These are phyloP conservation scores for Suillus lakei DNA, from an alignment of 768 basidiomycete species.

Conservation along the genomic window DNA sequence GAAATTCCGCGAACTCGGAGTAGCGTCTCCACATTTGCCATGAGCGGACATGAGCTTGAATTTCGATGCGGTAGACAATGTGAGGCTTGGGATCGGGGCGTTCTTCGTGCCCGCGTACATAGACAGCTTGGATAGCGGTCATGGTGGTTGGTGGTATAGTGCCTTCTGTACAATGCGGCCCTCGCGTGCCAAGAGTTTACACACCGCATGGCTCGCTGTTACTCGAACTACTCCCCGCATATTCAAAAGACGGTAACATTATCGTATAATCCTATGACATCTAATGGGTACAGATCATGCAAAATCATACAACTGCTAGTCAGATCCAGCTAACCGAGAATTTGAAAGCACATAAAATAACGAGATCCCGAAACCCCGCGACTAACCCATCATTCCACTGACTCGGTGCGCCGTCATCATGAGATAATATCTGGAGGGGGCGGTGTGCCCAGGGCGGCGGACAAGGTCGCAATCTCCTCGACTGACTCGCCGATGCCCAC, in stretches of 20 bases:
- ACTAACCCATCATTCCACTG: neutral
- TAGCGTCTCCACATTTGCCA: conserved; percentile 96
- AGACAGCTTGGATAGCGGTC: conserved; percentile 80
- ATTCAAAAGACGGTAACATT: neutral
- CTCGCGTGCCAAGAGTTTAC: neutral
- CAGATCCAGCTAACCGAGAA: conserved; percentile 8
- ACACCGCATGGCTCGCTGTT: neutral
- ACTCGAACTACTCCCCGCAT: neutral
- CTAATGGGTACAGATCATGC: conserved; percentile 10
- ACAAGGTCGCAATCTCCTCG: conserved; percentile 28
- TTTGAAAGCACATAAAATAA: conserved; percentile 7
- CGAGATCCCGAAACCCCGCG: neutral
- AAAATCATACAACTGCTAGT: conserved; percentile 11
- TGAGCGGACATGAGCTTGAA: conserved; percentile 86
- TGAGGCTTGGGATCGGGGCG: conserved; percentile 76
- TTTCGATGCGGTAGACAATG: conserved; percentile 79
- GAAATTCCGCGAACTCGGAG: conserved; percentile 90
- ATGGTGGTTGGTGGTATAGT: conserved; percentile 35
- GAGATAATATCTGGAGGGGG: conserved; percentile 23
- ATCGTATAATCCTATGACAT: conserved; percentile 7
- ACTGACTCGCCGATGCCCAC: conserved; percentile 52
- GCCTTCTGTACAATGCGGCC: neutral
- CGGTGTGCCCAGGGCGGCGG: conserved; percentile 14
- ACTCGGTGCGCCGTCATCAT: conserved; percentile 12
- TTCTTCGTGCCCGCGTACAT: conserved; percentile 71